phyloP scores from a whole-genome alignment of 225 moss, liverwort and hornwort genomes.

The Marchantia paleacea region DNA sequence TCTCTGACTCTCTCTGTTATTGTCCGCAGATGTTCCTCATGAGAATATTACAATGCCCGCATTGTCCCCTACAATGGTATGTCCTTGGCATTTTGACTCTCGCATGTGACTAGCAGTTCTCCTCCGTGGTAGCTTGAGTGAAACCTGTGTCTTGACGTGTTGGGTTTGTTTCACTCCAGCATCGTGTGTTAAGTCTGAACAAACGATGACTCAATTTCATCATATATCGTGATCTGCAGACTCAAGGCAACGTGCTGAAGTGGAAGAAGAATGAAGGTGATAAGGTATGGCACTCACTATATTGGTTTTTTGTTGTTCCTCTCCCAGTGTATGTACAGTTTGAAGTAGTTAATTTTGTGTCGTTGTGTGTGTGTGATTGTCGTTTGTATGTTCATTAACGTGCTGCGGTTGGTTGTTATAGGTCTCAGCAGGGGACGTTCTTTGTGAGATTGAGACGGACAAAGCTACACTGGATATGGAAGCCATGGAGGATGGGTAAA shows the following conservation, averaged over 20 bases:
- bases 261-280: conserved; percentile 95
- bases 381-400: neutral
- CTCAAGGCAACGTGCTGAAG: conserved; percentile 83
- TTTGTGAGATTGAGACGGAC: conserved; percentile 97
- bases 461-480: conserved; percentile 95
- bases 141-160: neutral
- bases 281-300: conserved; percentile 40
- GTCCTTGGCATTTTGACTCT: neutral
- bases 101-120: neutral
- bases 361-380: neutral
- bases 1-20: neutral
- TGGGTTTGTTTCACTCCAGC: neutral
- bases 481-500: conserved; percentile 95
- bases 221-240: conserved; percentile 44
- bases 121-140: neutral
- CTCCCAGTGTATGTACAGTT: neutral
- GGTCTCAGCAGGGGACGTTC: conserved; percentile 87
- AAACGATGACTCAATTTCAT: neutral
- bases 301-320: neutral
- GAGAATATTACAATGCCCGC: conserved; percentile 91
- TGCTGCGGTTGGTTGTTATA: conserved; percentile 20
- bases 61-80: conserved; percentile 97
- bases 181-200: neutral
- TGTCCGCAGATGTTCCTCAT: conserved; percentile 55
- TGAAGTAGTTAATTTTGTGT: neutral